Percentiles rank a stretch among this genome's conserved stretches.
Conservation (phyloP, 2,329 filamentous ascomycete genomes). For the Exophiala spinifera region DNA sequence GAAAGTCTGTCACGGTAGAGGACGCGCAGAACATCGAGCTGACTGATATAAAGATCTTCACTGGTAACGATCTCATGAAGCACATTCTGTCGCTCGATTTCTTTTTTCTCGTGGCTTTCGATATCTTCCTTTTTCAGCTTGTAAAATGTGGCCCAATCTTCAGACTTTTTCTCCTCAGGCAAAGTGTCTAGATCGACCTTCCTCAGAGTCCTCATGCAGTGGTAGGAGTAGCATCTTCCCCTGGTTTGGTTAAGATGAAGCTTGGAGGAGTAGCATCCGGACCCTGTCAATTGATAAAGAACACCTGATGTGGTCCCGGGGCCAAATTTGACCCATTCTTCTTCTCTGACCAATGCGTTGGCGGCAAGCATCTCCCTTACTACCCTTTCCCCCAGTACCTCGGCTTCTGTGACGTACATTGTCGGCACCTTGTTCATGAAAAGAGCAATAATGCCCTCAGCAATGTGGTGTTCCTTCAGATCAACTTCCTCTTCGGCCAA, state of each 20-base stretch:
- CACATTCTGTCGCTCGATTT: constrained; percentile 88
- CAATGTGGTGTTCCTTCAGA: constrained; percentile 76
- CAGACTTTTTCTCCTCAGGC: constrained; percentile 64
- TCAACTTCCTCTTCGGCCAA: constrained; percentile 91
- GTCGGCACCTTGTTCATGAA: constrained; percentile 95
- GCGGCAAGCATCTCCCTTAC: constrained; percentile 76
- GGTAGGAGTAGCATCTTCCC: constrained; percentile 86
- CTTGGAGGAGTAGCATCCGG: constrained; percentile 84
- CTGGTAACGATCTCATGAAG: constrained; percentile 93
- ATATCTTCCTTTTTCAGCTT: constrained; percentile 73
- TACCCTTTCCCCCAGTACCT: constrained; percentile 74
- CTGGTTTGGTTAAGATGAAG: constrained; percentile 64
- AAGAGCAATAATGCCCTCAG: constrained; percentile 80
- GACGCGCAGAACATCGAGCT: constrained; percentile 78
- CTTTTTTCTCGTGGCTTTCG: constrained; percentile 72
- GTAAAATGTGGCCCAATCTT: constrained; percentile 90
- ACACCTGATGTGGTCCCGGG: constrained; percentile 79
- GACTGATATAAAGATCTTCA: constrained; percentile 86
- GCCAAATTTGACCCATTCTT: constrained; percentile 97
- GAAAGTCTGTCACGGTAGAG: constrained; percentile 81
- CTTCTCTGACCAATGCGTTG: constrained; percentile 76
- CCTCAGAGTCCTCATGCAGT: constrained; percentile 90
- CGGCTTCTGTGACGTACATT: constrained; percentile 97
- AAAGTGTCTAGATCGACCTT: constrained; percentile 71
- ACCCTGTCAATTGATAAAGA: constrained; percentile 85